phyloP scores from a whole-genome alignment of 129 eudicot genomes.

The Oenanthe sinensis region DNA sequence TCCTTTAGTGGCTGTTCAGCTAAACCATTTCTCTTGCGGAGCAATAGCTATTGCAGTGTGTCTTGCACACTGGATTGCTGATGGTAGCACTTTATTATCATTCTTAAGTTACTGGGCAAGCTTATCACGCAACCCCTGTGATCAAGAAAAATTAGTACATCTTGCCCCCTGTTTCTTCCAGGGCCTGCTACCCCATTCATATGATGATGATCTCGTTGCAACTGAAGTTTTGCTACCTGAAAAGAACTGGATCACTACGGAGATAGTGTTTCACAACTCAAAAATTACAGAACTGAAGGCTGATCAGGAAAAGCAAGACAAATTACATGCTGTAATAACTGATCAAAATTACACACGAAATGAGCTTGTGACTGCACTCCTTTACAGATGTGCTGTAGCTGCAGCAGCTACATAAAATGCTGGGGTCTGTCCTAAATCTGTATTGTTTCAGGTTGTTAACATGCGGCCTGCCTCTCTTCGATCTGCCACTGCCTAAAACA shows the following conservation, averaged over 20 bases:
- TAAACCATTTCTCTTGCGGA: slow-evolving; percentile 1
- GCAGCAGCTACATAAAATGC: background rate
- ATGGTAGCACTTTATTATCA: background rate
- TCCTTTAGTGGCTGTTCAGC: background rate
- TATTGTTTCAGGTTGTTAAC: background rate
- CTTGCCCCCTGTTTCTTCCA: background rate
- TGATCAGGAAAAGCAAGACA: background rate
- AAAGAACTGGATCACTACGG: background rate
- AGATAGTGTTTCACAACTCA: background rate
- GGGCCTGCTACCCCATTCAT: background rate
- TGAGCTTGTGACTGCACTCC: background rate
- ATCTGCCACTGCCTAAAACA: background rate
- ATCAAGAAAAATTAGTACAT: background rate
- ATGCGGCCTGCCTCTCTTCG: background rate
- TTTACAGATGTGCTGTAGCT: background rate
- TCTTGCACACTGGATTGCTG: background rate
- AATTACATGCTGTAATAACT: background rate
- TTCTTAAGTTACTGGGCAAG: background rate
- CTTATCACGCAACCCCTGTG: background rate
- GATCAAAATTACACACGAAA: background rate
- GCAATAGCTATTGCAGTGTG: background rate
- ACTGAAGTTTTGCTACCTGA: background rate
- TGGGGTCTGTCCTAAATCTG: background rate
- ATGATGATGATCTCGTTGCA: background rate
- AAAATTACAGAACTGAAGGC: background rate